Conservation (phyloP, 768 basidiomycete genomes). For the Russula ochroleuca region DNA sequence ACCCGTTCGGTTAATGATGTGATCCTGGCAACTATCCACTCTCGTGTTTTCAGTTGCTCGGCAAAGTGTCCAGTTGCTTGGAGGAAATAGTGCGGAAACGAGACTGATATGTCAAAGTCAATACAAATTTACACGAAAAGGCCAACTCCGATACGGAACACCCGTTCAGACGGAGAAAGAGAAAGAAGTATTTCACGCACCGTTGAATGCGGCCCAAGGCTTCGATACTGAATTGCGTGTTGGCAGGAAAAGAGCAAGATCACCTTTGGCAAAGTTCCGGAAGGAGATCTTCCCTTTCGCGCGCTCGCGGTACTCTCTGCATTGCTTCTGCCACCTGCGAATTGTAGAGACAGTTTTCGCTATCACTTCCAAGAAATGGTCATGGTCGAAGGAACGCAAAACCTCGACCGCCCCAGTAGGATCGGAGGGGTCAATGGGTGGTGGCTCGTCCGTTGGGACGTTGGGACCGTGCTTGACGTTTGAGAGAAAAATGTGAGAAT, state of each 20-base stretch:
- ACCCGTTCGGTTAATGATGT: slow-evolving; percentile 83
- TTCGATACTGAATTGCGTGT: slow-evolving; percentile 91
- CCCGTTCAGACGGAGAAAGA: too few species aligned
- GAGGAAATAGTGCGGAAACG: slow-evolving; percentile 97
- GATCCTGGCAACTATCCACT: slow-evolving; percentile 94
- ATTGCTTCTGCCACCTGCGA: slow-evolving; percentile 96
- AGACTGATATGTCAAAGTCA: slow-evolving; percentile 53
- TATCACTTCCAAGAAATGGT: slow-evolving; percentile 79
- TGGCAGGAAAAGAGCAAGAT: slow-evolving; percentile 92
- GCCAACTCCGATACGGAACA: background rate
- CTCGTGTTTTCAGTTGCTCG: slow-evolving; percentile 84
- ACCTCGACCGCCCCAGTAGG: slow-evolving; percentile 63
- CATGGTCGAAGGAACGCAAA: slow-evolving; percentile 74
- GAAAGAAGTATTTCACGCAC: slow-evolving; percentile 40
- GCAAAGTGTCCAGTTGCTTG: slow-evolving; percentile 80
- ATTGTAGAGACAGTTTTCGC: slow-evolving; percentile 79
- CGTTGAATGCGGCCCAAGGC: slow-evolving; percentile 98
- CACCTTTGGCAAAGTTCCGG: slow-evolving; percentile 91
- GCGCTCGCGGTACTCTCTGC: slow-evolving; percentile 92
- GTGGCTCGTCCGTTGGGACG: slow-evolving; percentile 54
- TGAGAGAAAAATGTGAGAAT: slow-evolving; percentile 32
- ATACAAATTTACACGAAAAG: slow-evolving; percentile 10
- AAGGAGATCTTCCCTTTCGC: slow-evolving; percentile 96
- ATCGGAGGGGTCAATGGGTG: slow-evolving; percentile 76
- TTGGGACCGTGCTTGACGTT: slow-evolving; percentile 49